phyloP scores from a whole-genome alignment of 2,329 filamentous ascomycete species.

The Cladorrhinum sp. region DNA sequence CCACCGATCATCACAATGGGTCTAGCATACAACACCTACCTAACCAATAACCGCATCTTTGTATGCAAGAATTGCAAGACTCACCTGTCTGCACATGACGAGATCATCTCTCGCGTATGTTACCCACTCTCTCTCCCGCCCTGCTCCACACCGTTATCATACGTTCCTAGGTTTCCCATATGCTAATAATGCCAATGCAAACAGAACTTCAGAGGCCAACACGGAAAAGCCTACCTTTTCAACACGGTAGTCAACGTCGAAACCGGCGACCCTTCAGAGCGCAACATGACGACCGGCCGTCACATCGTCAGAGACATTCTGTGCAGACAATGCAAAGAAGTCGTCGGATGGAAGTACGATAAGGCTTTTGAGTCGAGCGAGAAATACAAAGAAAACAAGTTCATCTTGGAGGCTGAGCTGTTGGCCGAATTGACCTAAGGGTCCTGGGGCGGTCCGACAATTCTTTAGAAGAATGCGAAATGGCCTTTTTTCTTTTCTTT shows the following conservation, averaged over 20 bases:
- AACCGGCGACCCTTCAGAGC: conserved; percentile 79
- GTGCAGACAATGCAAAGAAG: conserved; percentile 87
- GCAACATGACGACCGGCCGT: conserved; percentile 95
- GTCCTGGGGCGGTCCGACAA: no score
- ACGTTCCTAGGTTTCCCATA: no score
- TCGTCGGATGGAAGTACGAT: conserved; percentile 98
- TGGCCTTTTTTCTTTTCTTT: no score
- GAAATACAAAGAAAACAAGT: conserved; percentile 99
- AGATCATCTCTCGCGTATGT: conserved; percentile 88
- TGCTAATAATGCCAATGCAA: neutral
- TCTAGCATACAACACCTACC: conserved; percentile 86
- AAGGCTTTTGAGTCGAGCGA: conserved; percentile 88
- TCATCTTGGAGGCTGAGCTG: conserved; percentile 89
- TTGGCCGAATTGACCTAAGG: conserved; percentile 55
- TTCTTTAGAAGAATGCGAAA: no score
- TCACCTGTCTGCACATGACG: conserved; percentile 90
- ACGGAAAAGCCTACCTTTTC: conserved; percentile 97
- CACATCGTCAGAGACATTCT: conserved; percentile 92
- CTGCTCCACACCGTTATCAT: no score
- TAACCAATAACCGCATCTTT: conserved; percentile 82
- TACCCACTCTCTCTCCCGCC: conserved; percentile 5
- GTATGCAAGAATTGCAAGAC: conserved; percentile 95
- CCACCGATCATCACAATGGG: conserved; percentile 62
- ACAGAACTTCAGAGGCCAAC: conserved; percentile 96
- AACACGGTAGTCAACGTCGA: conserved; percentile 89